A percentile compares a stretch with the other conserved stretches of the same genome.
Evolutionary conservation across 371 early-diverging fungal genomes (phyloP).

Genomic region (Saksenaea vasiformis): DNA sequence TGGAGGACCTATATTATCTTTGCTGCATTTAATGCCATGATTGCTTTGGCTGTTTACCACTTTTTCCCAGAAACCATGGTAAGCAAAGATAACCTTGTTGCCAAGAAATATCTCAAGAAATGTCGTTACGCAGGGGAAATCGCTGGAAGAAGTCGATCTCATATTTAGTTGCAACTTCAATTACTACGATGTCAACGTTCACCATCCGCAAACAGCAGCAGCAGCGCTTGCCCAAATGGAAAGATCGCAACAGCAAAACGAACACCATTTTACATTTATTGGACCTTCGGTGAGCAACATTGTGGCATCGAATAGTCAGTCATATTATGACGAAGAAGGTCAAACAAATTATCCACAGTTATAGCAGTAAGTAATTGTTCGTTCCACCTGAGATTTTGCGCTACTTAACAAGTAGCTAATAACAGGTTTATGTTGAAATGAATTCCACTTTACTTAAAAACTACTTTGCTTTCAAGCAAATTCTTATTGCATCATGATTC

Average conservation of each 20-base stretch:
- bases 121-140: conserved; percentile 41
- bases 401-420: too few relatives aligned
- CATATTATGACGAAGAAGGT: background rate
- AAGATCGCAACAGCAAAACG: conserved; percentile 17
- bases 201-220: conserved; percentile 52
- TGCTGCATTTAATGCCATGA: conserved; percentile 57
- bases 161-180: conserved; percentile 46
- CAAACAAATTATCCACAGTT: background rate
- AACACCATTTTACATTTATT: conserved; percentile 2
- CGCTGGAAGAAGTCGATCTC: conserved; percentile 53
- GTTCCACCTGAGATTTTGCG: too few relatives aligned
- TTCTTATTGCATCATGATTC: too few relatives aligned
- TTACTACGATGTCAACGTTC: conserved; percentile 44
- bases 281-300: conserved; percentile 1
- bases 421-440: too few relatives aligned
- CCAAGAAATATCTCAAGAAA: background rate
- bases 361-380: background rate
- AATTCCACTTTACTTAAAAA: too few relatives aligned
- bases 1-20: conserved; percentile 72
- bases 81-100: background rate
- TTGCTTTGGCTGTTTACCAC: conserved; percentile 60
- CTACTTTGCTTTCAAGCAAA: too few relatives aligned
- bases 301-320: background rate
- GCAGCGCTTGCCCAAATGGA: conserved; percentile 44
- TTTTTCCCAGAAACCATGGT: conserved; percentile 88